phyloP scores from a whole-genome alignment of 768 basidiomycete species.

The Pleurotus tuoliensis region DNA sequence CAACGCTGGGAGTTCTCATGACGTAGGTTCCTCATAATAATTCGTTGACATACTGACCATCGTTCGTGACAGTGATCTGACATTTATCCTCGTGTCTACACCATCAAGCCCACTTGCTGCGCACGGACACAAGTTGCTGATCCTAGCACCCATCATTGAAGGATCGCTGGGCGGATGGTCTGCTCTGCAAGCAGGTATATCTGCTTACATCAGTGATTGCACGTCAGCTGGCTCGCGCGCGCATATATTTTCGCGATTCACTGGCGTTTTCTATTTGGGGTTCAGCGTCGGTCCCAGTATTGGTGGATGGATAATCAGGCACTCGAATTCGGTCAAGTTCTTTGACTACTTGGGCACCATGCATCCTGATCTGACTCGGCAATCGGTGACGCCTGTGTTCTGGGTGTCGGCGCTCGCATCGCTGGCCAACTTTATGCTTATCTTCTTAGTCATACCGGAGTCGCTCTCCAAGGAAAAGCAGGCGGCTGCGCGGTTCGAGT shows the following conservation, averaged over 20 bases:
- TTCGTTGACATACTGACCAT: slow-evolving; percentile 6
- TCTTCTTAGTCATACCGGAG: slow-evolving; percentile 69
- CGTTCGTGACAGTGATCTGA: slow-evolving; percentile 56
- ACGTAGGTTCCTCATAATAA: slow-evolving; percentile 24
- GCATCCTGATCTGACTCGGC: slow-evolving; percentile 8
- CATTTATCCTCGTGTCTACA: slow-evolving; percentile 79
- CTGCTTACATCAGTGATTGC: slow-evolving; percentile 82
- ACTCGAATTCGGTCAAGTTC: slow-evolving; percentile 25
- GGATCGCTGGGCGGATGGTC: slow-evolving; percentile 83
- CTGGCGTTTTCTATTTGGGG: slow-evolving; percentile 75
- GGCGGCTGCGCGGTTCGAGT: slow-evolving; percentile 25
- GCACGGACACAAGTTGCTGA: slow-evolving; percentile 72
- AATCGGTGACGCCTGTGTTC: slow-evolving; percentile 43
- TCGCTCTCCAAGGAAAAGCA: slow-evolving; percentile 44
- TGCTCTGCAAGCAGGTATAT: slow-evolving; percentile 69
- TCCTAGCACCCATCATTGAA: slow-evolving; percentile 79
- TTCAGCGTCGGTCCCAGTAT: slow-evolving; percentile 74
- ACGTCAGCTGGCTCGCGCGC: slow-evolving; percentile 82
- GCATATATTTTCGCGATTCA: slow-evolving; percentile 67
- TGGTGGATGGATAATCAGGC: slow-evolving; percentile 51
- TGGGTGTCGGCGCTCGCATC: slow-evolving; percentile 41
- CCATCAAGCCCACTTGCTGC: slow-evolving; percentile 55
- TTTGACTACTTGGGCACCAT: slow-evolving; percentile 7
- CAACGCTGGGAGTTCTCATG: slow-evolving; percentile 55
- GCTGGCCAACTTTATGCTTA: slow-evolving; percentile 54